These are phyloP conservation scores for Blastocystis hominis DNA, from an alignment of 352 stramenopile species.

Conservation along the genomic window DNA sequence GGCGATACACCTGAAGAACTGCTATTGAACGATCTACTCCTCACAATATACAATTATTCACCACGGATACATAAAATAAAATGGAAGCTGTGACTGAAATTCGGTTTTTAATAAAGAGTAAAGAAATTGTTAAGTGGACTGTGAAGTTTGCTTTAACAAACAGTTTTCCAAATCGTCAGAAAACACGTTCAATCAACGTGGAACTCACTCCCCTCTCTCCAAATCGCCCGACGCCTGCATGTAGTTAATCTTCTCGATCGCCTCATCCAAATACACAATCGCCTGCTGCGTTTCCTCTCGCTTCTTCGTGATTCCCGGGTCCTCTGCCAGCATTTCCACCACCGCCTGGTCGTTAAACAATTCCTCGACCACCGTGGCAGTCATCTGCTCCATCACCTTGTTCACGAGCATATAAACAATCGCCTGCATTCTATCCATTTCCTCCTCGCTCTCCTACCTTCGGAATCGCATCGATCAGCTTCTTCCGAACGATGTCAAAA, in stretches of 20 bases:
- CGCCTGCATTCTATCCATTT: constrained; percentile 93
- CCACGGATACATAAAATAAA: too few relatives aligned
- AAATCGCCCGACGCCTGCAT: not conserved
- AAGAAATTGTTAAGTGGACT: too few relatives aligned
- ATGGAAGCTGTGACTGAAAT: too few relatives aligned
- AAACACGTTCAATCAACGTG: too few relatives aligned
- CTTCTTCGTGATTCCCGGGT: not conserved
- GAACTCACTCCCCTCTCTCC: not conserved
- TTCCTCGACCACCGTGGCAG: constrained; percentile 70
- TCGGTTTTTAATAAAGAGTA: too few relatives aligned
- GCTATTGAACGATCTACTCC: too few relatives aligned
- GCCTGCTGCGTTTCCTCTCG: not conserved
- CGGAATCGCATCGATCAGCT: constrained; percentile 94
- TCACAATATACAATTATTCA: too few relatives aligned
- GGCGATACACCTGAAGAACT: too few relatives aligned
- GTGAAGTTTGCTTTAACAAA: too few relatives aligned
- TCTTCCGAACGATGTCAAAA: constrained; percentile 96
- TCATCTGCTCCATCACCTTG: constrained; percentile 82
- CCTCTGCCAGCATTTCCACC: constrained; percentile 33
- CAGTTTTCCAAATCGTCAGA: too few relatives aligned
- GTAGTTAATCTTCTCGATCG: not conserved
- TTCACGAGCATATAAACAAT: constrained; percentile 73
- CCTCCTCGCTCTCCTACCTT: constrained; percentile 71
- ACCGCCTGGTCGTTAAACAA: constrained; percentile 57
- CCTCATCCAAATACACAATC: not conserved